Evolutionary conservation across 1,139 yeast genomes (phyloP), one percentile per base, ranked within the genome.

Genomic region (Pichia sp.): DNA sequence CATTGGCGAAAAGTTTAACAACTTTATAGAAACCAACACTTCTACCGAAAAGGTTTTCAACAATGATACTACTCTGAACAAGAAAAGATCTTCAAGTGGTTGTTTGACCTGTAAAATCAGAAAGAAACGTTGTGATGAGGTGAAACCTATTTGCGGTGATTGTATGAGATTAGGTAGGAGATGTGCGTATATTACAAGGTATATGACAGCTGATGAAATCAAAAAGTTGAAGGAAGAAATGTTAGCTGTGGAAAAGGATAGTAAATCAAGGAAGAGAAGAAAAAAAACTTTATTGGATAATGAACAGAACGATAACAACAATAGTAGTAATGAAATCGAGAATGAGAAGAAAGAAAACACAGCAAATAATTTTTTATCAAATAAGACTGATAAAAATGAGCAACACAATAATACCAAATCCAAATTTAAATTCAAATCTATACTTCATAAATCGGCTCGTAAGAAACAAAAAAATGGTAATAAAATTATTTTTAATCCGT

Each of bases 121-220:
- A 34, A 85, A 85, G 72, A 85, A 85, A 64, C 79, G 88, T 56
- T 86, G 93, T 62, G 83, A 84, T 62, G 91, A 85, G 63, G 63
- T 60, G 1, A 74, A 72, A 53, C 93, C 93, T 2, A 61, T 67
- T 1, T 86, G 95, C 62, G 71, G 75, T 1, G 87, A 83, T 52
- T 84, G 90, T 64, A 53, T 57, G 5, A 69, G 90, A 51, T 68
- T 84, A 38, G 70, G 73, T 1, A 71, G 82, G 53, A 72, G 71
- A 45, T 84, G 90, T 63, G 72, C 65, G 18, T 79, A 79, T 67
- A 79, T 80, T 8, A 58, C 67, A 0, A 75, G 77, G 2, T 76
- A 75, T 1, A 68, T 69, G 62, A 48, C 62, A 1, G 41, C 53
- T 1, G 65, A 61, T 13, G 62, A 65, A 47, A 53, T 59, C 0